Base-by-base conservation (phyloP, 2,329 filamentous ascomycete species). In the Penicillium fuscoglaucum region DNA sequence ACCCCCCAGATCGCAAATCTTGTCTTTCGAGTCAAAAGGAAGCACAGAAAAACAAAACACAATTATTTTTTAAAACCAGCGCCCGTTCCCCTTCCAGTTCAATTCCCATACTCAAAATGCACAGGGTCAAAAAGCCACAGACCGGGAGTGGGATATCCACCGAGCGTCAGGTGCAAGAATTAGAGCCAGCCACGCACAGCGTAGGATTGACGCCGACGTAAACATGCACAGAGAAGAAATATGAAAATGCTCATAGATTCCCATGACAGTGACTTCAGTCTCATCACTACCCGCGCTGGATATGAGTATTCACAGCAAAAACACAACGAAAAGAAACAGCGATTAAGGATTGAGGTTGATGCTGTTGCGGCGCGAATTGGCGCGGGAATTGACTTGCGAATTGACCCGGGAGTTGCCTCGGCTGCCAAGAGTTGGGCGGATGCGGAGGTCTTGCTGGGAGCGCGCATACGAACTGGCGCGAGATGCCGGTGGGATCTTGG, bases 381-480 rank as follows among this genome's bases (percentile, higher is more conserved):
- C 69, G 1, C 71, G 66, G 1, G 71, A 73, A 29, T 70, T 69
- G 17, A 61, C 70, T 26, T 70, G 72, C 5, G 73, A 75, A 46
- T 66, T 69, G 45, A 66, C 63, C n/a, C 68, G 68, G 28, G 73
- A 74, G 21, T 68, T 69, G 21, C 68, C 67, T 24, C 74, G 73
- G 58, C 74, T 76, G 50, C 73, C 73, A 8, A 72, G 45, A 6
- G 66, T 62, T 47, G 72, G 70, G n/a, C 72, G 74, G 41, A 76
- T 68, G 39, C 74, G 71, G 35, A 75, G 61, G 52, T 75, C 72
- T 52, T 76, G 74, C 55, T 73, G 72, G 5, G 74, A 75, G 19
- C 74, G 69, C n/a, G 72, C 74, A 58, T 74, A 73, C 1, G 74
- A 76, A 54, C 70, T 73, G 43, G 72, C 72, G n/a, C 73, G 65